phyloP scores from a whole-genome alignment of 2,329 filamentous ascomycete species.

The Pseudomassariella vexata region DNA sequence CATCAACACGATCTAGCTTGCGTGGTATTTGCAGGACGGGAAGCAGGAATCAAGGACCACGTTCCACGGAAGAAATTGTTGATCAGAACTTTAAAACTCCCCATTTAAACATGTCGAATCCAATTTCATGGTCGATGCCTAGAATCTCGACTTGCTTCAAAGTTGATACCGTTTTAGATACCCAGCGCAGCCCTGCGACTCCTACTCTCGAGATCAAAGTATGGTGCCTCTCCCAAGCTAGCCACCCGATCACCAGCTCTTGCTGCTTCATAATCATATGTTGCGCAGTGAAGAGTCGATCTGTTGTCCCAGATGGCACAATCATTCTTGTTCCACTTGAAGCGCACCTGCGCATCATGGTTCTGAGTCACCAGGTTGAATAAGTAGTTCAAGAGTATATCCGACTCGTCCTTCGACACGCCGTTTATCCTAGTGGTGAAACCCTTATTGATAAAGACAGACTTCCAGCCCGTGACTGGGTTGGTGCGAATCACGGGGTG shows the following conservation, averaged over 20 bases:
- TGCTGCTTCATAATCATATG: conserved; percentile 52
- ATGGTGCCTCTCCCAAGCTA: conserved; percentile 41
- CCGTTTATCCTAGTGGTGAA: conserved; percentile 51
- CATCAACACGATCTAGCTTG: too few relatives aligned
- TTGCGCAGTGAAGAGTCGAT: conserved; percentile 46
- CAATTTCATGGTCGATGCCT: too few relatives aligned
- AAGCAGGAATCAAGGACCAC: too few relatives aligned
- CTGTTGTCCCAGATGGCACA: conserved; percentile 63
- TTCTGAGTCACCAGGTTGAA: conserved; percentile 45
- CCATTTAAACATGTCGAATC: too few relatives aligned
- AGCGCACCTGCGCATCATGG: conserved; percentile 52
- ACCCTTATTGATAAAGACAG: conserved; percentile 42
- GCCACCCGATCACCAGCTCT: conserved; percentile 40
- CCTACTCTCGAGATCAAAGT: conserved; percentile 36
- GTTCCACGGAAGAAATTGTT: too few relatives aligned
- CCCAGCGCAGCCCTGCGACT: conserved; percentile 33
- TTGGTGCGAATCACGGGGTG: conserved; percentile 55
- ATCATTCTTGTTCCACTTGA: conserved; percentile 47
- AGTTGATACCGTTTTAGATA: conserved; percentile 2
- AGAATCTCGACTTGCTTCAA: too few relatives aligned
- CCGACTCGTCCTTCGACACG: conserved; percentile 47
- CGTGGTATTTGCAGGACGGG: too few relatives aligned
- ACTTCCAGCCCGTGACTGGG: conserved; percentile 54
- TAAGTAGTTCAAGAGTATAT: conserved; percentile 42
- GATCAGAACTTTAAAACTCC: too few relatives aligned